Evolutionary conservation across 2,329 filamentous ascomycete genomes (phyloP), one percentile per base, ranked within the genome.

Genomic region (Talaromyces piceae): DNA sequence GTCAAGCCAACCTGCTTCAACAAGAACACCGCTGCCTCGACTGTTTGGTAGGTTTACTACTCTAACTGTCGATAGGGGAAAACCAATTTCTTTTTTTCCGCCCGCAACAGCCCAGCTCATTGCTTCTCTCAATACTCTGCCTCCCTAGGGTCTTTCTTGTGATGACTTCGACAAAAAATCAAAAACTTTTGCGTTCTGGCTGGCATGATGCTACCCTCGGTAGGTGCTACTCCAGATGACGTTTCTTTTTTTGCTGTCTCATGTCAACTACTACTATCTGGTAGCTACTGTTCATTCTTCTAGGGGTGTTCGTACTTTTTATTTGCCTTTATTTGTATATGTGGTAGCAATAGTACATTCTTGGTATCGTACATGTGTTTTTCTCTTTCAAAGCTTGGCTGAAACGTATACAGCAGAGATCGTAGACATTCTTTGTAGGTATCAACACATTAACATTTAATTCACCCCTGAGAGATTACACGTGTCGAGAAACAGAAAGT

Each of bases 1-100:
- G n/a, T n/a, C n/a, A n/a, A n/a, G n/a, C n/a, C n/a, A 31, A 31
- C 4, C 3, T 33, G 3, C 2, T 18, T 12, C 12, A 12, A 31
- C 1, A 13, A 46, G 18, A n/a, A 46, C 25, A 44, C 7, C n/a
- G 9, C 28, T 23, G 18, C 22, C 11, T 13, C 16, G n/a, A 50
- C 41, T 50, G 52, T 31, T 53, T 59, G 62, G 60, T 64, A 65
- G 63, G 59, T 64, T 61, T 56, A 52, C 49, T 57, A 28, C 33
- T 53, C 51, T 53, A 53, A 53, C 51, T 50, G 50, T 52, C 50
- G 53, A 49, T 61, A 65, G 63, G 63, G 59, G 59, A 57, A 53
- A n/a, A n/a, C n/a, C n/a, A n/a, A n/a, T n/a, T n/a, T n/a, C 39
- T 41, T 41, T 33, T 3, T 31, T 39, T 46, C 26, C 44, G 25